These are phyloP conservation scores for Perkinsela sp. DNA, from an alignment of 208 protist species.

Conservation along the genomic window DNA sequence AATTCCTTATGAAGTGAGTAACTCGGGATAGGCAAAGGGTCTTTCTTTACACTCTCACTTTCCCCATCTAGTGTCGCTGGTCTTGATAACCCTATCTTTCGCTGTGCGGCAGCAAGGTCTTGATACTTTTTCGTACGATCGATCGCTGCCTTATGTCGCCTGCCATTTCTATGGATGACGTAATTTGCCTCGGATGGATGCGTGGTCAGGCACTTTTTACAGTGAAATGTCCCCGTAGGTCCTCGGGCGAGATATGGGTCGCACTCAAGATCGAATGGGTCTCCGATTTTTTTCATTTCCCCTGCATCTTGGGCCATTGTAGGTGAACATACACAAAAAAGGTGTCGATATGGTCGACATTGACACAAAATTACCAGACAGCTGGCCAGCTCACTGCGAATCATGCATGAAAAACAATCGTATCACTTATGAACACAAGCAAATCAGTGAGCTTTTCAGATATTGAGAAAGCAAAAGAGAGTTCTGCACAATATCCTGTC, in stretches of 20 bases:
- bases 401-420: slow-evolving; percentile 1
- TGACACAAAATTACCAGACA: not conserved
- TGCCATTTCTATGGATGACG: not conserved
- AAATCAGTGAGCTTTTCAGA: not conserved
- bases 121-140: not conserved
- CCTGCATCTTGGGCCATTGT: no score
- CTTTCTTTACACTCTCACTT: not conserved
- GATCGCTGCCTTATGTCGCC: not conserved
- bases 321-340: no score
- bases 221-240: not conserved
- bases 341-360: not conserved
- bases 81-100: not conserved
- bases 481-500: not conserved
- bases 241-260: not conserved
- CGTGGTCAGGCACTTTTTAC: not conserved
- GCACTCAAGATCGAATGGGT: not conserved
- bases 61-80: not conserved
- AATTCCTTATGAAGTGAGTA: not conserved
- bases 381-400: not conserved
- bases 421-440: not conserved
- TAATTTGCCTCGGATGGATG: not conserved
- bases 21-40: no score
- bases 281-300: no score
- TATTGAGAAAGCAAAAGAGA: not conserved
- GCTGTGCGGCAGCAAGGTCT: not conserved